phyloP scores from a whole-genome alignment of 331 rosid species.

The Cydonia oblonga region DNA sequence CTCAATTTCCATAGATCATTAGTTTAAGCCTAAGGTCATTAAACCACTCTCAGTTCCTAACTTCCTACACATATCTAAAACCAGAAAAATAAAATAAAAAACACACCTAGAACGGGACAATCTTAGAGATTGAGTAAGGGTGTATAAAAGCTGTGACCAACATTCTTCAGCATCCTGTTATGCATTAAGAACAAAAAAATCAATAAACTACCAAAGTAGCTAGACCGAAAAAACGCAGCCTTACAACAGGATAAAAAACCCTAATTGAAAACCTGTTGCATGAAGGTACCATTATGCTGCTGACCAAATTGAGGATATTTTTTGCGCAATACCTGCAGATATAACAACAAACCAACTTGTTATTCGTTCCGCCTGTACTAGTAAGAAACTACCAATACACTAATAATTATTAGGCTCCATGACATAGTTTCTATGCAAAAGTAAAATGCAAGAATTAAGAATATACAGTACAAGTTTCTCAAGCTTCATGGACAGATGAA shows the following conservation, averaged over 20 bases:
- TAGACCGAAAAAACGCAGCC: not conserved
- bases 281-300: constrained; percentile 73
- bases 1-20: not conserved
- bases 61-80: not conserved
- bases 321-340: constrained; percentile 69
- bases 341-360: constrained; percentile 14
- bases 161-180: constrained; percentile 98
- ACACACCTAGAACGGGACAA: constrained; percentile 59
- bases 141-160: constrained; percentile 94
- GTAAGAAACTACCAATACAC: not conserved
- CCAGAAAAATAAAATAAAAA: not conserved
- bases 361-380: not conserved
- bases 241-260: constrained; percentile 12
- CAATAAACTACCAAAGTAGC: constrained; percentile 4
- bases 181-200: constrained; percentile 10
- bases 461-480: not conserved
- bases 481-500: not conserved
- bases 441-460: not conserved
- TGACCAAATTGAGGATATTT: constrained; percentile 97
- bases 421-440: not conserved
- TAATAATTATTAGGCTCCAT: not conserved
- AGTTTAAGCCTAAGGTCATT: not conserved
- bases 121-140: constrained; percentile 87
- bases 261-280: constrained; percentile 74
- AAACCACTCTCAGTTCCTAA: not conserved